Evolutionary conservation across 2,329 filamentous ascomycete species (phyloP), one percentile per base, ranked within the genome.

Genomic region (Fonsecaea erecta): DNA sequence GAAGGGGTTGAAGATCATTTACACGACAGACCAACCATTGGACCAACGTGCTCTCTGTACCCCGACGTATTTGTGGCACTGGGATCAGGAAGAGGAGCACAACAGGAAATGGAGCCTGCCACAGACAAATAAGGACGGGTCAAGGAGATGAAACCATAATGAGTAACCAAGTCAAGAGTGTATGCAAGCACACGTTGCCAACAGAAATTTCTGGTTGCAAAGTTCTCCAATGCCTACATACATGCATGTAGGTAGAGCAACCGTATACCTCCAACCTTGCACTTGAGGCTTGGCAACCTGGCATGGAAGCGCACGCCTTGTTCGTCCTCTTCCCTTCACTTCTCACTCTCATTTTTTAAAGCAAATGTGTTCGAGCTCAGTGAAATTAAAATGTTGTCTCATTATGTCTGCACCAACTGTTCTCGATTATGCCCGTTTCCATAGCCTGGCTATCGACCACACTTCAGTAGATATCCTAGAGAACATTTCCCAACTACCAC

Each of bases 1-100:
- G 80, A 84, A 7, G 78, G 78, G 4, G 81, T 82, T 6, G 83
- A 86, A 71, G 81, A 89, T 85, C 62, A 90, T 90, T 71, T 86
- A 81, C 66, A 80, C 82, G 0, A 83, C 82, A 3, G 83, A 84
- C 64, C 80, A 82, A 21, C 81, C 80, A 34, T 77, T 79, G 51
- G 84, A 86, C 68, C 82, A 86, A 59, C 76, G 83, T 34, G 82
- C 84, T 0, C 66, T 84, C 37, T 86, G 85, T 71, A 79, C 82
- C 0, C 84, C 84, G 0, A 81, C 80, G 9, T 85, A 86, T 69
- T 74, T 86, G 8, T 80, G 82, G 83, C 83, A 85, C 70, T 84
- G 83, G 0, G 87, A 90, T 68, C 85, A 86, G 70, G 84, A 86
- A 69, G 83, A 86, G 53, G 84, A 86, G 52, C 65, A 83, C 12